Evolutionary conservation across 495 filamentous ascomycete species (phyloP).

Genomic region (Podospora conica): DNA sequence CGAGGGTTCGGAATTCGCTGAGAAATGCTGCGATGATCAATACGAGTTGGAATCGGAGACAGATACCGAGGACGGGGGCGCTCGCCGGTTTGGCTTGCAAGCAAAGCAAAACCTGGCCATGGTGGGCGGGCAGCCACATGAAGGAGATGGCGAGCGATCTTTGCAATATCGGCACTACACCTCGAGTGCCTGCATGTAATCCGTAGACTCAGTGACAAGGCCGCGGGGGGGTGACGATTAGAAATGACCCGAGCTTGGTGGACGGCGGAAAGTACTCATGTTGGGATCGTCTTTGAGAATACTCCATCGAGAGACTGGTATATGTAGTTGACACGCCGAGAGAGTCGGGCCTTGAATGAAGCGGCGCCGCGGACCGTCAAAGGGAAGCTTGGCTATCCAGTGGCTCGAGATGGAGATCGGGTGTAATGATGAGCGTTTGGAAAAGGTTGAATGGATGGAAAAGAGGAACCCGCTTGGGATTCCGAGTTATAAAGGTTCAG

Average conservation of each 20-base stretch:
- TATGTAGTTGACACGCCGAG: too few species aligned
- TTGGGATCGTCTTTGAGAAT: too few species aligned
- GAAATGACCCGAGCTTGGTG: too few species aligned
- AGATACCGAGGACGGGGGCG: background rate
- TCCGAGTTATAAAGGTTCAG: background rate
- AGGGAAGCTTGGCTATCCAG: background rate
- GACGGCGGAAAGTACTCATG: too few species aligned
- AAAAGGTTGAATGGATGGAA: background rate
- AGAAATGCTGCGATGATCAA: background rate
- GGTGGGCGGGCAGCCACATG: too few species aligned
- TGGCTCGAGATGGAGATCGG: too few species aligned
- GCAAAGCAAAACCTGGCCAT: background rate
- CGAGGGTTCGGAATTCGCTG: background rate
- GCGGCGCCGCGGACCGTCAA: background rate
- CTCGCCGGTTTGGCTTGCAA: background rate
- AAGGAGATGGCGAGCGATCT: too few species aligned
- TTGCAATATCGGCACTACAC: too few species aligned
- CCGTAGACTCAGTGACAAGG: too few species aligned
- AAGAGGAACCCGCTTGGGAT: background rate
- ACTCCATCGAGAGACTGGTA: too few species aligned
- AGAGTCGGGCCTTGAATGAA: background rate
- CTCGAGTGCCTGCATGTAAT: too few species aligned
- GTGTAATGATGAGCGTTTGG: background rate
- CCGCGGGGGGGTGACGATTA: too few species aligned
- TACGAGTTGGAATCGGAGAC: background rate